Evolutionary conservation across 75 land plant species (phyloP).

Genomic region (Cupressus sempervirens): DNA sequence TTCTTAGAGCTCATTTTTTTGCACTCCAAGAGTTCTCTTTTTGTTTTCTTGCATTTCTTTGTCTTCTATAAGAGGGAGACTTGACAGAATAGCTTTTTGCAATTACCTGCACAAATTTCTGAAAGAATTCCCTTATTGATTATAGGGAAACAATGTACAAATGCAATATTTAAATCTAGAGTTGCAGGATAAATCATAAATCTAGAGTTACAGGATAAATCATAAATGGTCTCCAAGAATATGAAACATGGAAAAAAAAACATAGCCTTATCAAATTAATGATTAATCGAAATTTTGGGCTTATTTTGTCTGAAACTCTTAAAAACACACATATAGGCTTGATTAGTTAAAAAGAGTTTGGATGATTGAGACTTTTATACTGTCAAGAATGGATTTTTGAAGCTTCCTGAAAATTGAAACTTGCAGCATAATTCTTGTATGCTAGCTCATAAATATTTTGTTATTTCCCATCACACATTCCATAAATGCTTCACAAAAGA

Average conservation of each 20-base stretch:
- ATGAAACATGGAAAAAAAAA: neutral
- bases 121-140: neutral
- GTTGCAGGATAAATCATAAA: neutral
- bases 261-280: neutral
- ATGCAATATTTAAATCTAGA: neutral
- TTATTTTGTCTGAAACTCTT: neutral
- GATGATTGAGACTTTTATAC: neutral
- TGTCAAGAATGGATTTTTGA: neutral
- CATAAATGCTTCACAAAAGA: neutral
- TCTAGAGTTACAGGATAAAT: neutral
- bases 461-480: neutral
- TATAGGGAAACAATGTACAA: neutral
- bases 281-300: neutral
- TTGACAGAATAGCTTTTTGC: neutral
- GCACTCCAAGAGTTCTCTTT: neutral
- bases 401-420: neutral
- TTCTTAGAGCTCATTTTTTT: neutral
- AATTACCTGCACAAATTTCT: neutral
- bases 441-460: neutral
- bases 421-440: neutral
- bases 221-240: neutral
- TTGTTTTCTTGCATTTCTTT: neutral
- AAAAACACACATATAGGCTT: neutral
- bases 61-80: neutral
- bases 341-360: neutral